Base-by-base conservation (phyloP, 345 rosid species). In the Kandelia obovata region DNA sequence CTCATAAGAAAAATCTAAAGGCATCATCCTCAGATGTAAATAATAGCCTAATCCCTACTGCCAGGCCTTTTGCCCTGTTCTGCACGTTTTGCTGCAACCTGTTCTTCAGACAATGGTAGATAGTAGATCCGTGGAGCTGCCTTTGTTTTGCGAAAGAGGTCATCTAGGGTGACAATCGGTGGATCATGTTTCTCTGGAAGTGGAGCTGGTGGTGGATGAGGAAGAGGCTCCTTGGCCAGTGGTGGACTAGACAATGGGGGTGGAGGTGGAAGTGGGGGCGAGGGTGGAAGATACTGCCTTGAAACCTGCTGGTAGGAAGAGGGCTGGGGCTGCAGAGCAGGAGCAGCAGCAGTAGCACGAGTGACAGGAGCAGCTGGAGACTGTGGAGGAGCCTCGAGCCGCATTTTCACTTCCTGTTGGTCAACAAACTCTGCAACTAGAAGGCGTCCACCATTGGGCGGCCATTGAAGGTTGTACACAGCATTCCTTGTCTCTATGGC, bases 61-160 rank as follows among this genome's bases (percentile, higher is more conserved):
- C 86, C 78, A 63, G 25, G 49, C 66, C 53, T 75, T 71, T 72
- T 84, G 17, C 80, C 80, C 62, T 49, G 78, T 4, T 87, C 80
- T n/a, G 82, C 87, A 65, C 76, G 87, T 76, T 96, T 92, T 25
- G 85, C 88, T 23, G 92, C 88, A 71, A 88, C 98, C 79, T 89
- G 89, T 26, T 89, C 92, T 58, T 96, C 99, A 16, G 98, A 86
- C 77, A 96, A 74, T 32, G 98, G 99, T 71, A 96, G 74, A 80
- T 90, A 96, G 75, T 96, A 96, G 76, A 96, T 92, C 77, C 97
- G 84, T 17, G 99, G 99, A 55, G 91, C 82, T 70, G 98, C 91
- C 69, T 85, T 90, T 56, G 98, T 96, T 83, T 96, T 96, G 77
- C 85, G 82, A 69, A 96, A 96, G 66, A 96, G 95, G 76, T 92